Evolutionary conservation across 2,329 filamentous ascomycete genomes (phyloP).

Genomic region (Lachnellula willkommii): DNA sequence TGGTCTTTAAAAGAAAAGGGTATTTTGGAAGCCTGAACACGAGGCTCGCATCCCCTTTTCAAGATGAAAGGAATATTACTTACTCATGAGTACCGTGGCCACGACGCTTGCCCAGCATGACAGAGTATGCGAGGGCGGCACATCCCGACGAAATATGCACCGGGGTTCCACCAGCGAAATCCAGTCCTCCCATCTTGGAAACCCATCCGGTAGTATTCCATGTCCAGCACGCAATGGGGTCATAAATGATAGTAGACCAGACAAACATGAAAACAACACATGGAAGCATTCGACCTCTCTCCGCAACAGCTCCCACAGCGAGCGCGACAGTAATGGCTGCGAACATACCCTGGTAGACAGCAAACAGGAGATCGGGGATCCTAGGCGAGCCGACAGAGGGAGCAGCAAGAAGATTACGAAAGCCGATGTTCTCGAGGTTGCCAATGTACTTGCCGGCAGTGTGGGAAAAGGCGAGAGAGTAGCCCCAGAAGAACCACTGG

Average conservation of each 20-base stretch:
- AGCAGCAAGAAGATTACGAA: constrained; percentile 67
- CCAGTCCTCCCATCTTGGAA: constrained; percentile 71
- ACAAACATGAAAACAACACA: constrained; percentile 90
- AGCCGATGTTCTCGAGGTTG: constrained; percentile 72
- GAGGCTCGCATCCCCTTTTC: neutral
- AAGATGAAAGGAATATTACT: neutral
- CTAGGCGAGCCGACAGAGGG: constrained; percentile 68
- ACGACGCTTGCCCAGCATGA: constrained; percentile 69
- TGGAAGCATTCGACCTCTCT: constrained; percentile 81
- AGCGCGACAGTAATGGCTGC: constrained; percentile 74
- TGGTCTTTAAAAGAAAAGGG: neutral
- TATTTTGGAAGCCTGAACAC: neutral
- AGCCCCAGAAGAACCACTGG: constrained; percentile 68
- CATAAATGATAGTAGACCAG: constrained; percentile 86
- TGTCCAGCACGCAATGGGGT: constrained; percentile 91
- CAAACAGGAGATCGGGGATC: constrained; percentile 79
- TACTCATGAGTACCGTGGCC: constrained; percentile 72
- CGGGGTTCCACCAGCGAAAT: constrained; percentile 86
- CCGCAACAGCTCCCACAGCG: constrained; percentile 77
- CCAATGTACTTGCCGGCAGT: constrained; percentile 58
- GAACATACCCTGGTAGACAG: constrained; percentile 85
- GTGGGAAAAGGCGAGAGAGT: constrained; percentile 51
- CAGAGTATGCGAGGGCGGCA: constrained; percentile 81
- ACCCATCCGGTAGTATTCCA: constrained; percentile 85
- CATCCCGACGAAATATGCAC: constrained; percentile 78